phyloP scores from a whole-genome alignment of 2,329 filamentous ascomycete species.

The Capronia americana region DNA sequence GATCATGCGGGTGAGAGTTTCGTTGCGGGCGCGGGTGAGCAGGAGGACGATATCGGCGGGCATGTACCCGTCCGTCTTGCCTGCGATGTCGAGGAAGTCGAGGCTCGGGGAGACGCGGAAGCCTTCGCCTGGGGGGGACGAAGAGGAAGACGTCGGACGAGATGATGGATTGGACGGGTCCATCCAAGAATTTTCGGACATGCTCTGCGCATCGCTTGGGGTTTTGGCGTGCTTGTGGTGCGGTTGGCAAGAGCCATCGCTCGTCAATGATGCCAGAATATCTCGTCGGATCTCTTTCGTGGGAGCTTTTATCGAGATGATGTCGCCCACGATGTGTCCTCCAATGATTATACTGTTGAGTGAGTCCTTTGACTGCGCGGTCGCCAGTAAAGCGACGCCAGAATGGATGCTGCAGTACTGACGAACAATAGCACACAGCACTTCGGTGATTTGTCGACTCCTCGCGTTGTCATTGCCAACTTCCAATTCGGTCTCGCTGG shows the following conservation, averaged over 20 bases:
- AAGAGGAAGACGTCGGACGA: slow-evolving; percentile 52
- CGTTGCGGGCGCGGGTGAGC: slow-evolving; percentile 84
- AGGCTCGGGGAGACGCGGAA: slow-evolving; percentile 78
- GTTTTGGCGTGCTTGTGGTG: slow-evolving; percentile 50
- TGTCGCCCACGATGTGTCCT: slow-evolving; percentile 90
- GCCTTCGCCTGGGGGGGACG: slow-evolving; percentile 56
- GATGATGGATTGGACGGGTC: slow-evolving; percentile 70
- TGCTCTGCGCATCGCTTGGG: slow-evolving; percentile 43
- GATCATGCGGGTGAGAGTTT: slow-evolving; percentile 84
- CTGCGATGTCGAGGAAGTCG: slow-evolving; percentile 90
- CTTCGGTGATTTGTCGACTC: slow-evolving; percentile 90
- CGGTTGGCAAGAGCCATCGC: slow-evolving; percentile 42
- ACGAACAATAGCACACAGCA: slow-evolving; percentile 79
- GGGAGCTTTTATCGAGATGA: slow-evolving; percentile 85
- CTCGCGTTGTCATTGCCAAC: slow-evolving; percentile 91
- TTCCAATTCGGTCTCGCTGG: slow-evolving; percentile 91
- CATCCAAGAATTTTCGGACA: slow-evolving; percentile 72
- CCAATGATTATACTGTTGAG: slow-evolving; percentile 89
- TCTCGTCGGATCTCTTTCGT: slow-evolving; percentile 87
- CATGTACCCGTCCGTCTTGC: slow-evolving; percentile 97
- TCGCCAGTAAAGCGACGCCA: slow-evolving; percentile 84
- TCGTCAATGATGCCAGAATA: slow-evolving; percentile 81
- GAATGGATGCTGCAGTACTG: slow-evolving; percentile 83
- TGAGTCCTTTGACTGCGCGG: slow-evolving; percentile 89
- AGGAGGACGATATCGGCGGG: slow-evolving; percentile 88